Conservation (phyloP, 768 basidiomycete species). For the Boletellus ananiceps region DNA sequence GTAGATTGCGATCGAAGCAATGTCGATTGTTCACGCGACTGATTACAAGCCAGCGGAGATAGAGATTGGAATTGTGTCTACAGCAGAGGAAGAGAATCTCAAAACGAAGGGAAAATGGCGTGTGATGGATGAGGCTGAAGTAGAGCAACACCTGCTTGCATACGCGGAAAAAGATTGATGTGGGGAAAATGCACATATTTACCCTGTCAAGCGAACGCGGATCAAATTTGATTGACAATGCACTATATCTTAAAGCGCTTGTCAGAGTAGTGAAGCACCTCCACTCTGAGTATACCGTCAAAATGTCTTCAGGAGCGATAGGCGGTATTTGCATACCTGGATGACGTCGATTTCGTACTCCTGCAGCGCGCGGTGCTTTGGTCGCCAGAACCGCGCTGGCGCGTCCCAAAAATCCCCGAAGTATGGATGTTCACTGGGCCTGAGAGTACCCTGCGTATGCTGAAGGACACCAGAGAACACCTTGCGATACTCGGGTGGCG, state of each 20-base stretch:
- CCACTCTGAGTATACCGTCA: constrained; percentile 43
- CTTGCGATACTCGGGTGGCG: constrained; percentile 56
- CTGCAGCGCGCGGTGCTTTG: constrained; percentile 43
- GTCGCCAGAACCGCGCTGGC: constrained; percentile 54
- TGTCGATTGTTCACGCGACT: constrained; percentile 90
- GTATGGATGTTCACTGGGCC: constrained; percentile 10
- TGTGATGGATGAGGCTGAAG: constrained; percentile 70
- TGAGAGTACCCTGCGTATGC: constrained; percentile 23
- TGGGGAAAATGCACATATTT: background rate
- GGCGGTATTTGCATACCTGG: constrained; percentile 40
- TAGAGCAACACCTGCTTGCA: constrained; percentile 75
- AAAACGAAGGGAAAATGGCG: constrained; percentile 78
- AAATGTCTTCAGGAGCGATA: background rate
- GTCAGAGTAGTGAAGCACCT: constrained; percentile 52
- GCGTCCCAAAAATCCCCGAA: constrained; percentile 64
- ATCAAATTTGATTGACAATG: background rate
- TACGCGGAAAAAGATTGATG: constrained; percentile 85
- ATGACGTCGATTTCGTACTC: constrained; percentile 64
- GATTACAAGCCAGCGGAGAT: constrained; percentile 96
- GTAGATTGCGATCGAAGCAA: constrained; percentile 90
- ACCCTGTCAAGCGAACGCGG: background rate
- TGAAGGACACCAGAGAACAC: constrained; percentile 43
- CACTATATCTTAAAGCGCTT: background rate
- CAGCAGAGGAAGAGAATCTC: constrained; percentile 61
- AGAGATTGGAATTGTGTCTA: constrained; percentile 91